Conservation (phyloP, 306 rosid species). For the Cucurbita maxima region DNA sequence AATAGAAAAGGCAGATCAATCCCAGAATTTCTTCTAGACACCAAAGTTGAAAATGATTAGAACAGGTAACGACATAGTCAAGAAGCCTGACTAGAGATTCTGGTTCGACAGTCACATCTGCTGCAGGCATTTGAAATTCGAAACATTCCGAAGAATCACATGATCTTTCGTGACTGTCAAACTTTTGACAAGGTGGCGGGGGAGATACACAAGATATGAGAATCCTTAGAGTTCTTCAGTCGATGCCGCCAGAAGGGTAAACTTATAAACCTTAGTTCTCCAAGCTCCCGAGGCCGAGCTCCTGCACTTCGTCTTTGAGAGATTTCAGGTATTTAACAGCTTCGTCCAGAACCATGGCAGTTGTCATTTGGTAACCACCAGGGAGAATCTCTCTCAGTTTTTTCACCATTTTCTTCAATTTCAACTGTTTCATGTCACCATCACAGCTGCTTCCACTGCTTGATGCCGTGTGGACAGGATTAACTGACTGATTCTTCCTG, state of each 20-base stretch:
- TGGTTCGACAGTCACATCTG: neutral
- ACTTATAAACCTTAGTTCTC: slow-evolving; percentile 11
- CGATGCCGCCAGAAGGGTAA: neutral
- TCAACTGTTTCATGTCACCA: slow-evolving; percentile 38
- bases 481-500: slow-evolving; percentile 30
- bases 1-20: neutral
- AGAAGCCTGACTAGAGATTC: neutral
- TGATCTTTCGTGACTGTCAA: neutral
- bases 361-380: slow-evolving; percentile 60
- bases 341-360: slow-evolving; percentile 61
- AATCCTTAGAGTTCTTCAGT: neutral
- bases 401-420: slow-evolving; percentile 74
- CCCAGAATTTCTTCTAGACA: too few relatives aligned
- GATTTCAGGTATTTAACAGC: slow-evolving; percentile 86
- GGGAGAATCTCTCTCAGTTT: slow-evolving; percentile 65
- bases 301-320: slow-evolving; percentile 76
- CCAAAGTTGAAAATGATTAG: neutral
- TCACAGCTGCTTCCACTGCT: slow-evolving; percentile 22
- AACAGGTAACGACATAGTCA: neutral
- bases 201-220: neutral
- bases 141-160: neutral
- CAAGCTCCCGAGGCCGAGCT: slow-evolving; percentile 40
- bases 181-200: neutral
- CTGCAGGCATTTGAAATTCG: neutral
- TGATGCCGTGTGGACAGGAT: slow-evolving; percentile 26